Base-by-base conservation (phyloP, 768 basidiomycete genomes). In the Coprinellus micaceus region DNA sequence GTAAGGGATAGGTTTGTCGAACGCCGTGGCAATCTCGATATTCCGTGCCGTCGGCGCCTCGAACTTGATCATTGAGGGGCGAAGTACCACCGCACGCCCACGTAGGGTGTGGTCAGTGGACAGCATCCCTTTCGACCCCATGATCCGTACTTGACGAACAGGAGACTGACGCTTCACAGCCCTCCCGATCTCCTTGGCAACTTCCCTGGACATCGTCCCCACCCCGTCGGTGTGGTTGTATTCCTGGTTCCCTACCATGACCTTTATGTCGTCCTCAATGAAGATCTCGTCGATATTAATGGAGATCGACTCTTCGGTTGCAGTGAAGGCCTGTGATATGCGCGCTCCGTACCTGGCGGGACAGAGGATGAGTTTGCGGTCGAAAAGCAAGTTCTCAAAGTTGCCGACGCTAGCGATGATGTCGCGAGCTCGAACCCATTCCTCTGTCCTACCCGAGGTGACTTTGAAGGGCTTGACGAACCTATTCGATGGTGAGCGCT, bases 311-410 rank as follows among this genome's bases (percentile, higher is more conserved):
- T 75, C 70, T 58, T 89, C 86, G 0, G 88, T 91, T 1, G 87
- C 80, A 1, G 88, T 89, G 66, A 90, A 91, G 0, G 85, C 86
- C 64, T 85, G 86, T 4, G 86, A 85, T 28, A 90, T 75, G n/a
- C 89, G 74, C 3, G 89, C 89, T 0, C 80, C 88, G 66, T 85
- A 88, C 53, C 87, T 77, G 21, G 86, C 85, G 2, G 86, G 86
- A 58, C 85, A 86, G 48, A 67, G 71, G n/a, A 77, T 80, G 11
- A 88, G 71, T 0, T 63, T 61, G 11, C 57, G 62, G 61, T 85
- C 84, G 30, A 76, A 78, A 9, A 60, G 36, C 2, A 81, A 69
- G 40, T 74, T 68, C 10, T 76, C 65, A 58, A 89, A 88, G 19
- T 69, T 73, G 7, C 87, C 86, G 1, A 89, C 61, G 47, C 77